Evolutionary conservation across 257 asterid species (phyloP).

Genomic region (Handroanthus guayacan): DNA sequence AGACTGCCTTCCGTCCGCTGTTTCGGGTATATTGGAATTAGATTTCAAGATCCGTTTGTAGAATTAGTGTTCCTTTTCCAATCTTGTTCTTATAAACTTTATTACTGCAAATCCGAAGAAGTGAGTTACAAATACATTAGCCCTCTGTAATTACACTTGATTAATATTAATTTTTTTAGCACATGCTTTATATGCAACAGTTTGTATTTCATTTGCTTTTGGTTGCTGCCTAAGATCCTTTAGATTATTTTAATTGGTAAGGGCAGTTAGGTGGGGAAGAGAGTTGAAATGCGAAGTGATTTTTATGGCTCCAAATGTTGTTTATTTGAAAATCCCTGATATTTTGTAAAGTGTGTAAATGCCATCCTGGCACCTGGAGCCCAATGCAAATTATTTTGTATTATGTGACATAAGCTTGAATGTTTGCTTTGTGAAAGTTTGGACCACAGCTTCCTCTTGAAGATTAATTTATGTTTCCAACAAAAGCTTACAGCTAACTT

Average conservation of each 20-base stretch:
- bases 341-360: slow-evolving; percentile 21
- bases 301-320: slow-evolving; percentile 28
- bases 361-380: slow-evolving; percentile 38
- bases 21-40: neutral
- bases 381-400: slow-evolving; percentile 23
- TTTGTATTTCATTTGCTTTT: slow-evolving; percentile 1
- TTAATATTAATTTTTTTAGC: neutral
- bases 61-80: too few species aligned
- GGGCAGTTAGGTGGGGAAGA: slow-evolving; percentile 34
- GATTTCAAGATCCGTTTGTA: neutral
- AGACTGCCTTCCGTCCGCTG: neutral
- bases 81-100: neutral
- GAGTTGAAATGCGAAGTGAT: slow-evolving; percentile 17
- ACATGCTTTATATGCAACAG: neutral
- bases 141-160: neutral
- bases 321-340: slow-evolving; percentile 31
- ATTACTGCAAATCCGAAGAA: neutral
- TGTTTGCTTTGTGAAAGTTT: slow-evolving; percentile 13
- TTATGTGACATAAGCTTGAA: slow-evolving; percentile 20
- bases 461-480: slow-evolving; percentile 26
- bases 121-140: neutral
- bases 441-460: slow-evolving; percentile 33
- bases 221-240: slow-evolving; percentile 14
- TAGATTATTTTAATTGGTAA: neutral
- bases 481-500: slow-evolving; percentile 18